Evolutionary conservation across 2,329 filamentous ascomycete species (phyloP), one percentile per base, ranked within the genome.

Genomic region (Diplodia sapinea): DNA sequence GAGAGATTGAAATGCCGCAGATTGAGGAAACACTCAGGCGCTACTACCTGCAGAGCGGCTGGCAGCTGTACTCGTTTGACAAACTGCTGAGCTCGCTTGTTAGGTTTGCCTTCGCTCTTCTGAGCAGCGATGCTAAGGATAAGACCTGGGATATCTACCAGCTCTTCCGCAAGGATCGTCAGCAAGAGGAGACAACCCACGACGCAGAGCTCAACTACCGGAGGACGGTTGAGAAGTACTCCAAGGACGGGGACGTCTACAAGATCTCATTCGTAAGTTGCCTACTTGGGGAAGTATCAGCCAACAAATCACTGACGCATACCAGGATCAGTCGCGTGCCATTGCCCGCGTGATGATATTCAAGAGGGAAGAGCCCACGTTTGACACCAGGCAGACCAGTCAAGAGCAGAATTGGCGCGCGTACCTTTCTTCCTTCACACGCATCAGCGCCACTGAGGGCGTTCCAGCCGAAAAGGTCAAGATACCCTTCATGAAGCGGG

Each of bases 171-270:
- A 87, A 87, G 71, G 93, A 93, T 76, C 89, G 94, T 4, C 87
- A 91, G 64, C 90, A 89, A 75, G 91, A 94, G 20, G 91, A 93
- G 75, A 96, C 93, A 0, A 97, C 93, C 61, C 94, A 93, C 73
- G 90, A 95, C 78, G 89, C 90, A 36, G 94, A 98, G 82, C 92
- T 96, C 69, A 92, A 91, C 74, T 93, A 94, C 69, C 89, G 94
- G 69, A 96, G 96, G 79, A 92, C 93, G 76, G 93, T 95, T 1
- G 93, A 97, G 80, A 95, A 95, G 79, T 89, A 93, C 75, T 89
- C 95, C 72, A 97, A 96, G 82, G 94, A 98, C 71, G 91, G 91
- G 17, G 94, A 98, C 74, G 87, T 96, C 70, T 98, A 96, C 79
- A 88, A 93, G 61, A 89, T 98, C 71, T 89, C 90, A 76, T 98